Base-by-base conservation (phyloP, 2,329 filamentous ascomycete species). In the Trichoderma sp. region DNA sequence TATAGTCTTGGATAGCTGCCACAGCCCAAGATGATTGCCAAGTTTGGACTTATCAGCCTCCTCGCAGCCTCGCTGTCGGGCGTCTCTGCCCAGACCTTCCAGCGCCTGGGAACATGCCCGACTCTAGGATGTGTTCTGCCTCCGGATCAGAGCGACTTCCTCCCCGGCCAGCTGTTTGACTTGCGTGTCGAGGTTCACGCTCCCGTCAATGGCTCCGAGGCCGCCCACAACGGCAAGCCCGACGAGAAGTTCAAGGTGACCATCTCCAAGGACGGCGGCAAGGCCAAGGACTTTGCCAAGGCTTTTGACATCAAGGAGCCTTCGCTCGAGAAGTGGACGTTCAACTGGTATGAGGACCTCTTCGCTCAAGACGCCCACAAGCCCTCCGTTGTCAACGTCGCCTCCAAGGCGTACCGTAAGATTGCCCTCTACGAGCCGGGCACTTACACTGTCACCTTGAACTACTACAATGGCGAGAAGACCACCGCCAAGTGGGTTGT, bases 321-420 rank as follows among this genome's bases (percentile, higher is more conserved):
- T 24, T 84, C 90, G 82, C 85, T 97, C 18, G 94, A 97, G 87
- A 92, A 88, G 78, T 97, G 94, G 94, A 89, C 91, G 78, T 97
- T 97, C 82, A 88, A 88, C n/a, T 97, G 93, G 93, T 96, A 90
- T 81, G 94, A 96, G 86, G 93, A 97, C 80, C 89, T 95, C 31
- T 97, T 94, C 81, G 94, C 94, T 33, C 86, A 91, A 81, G 94
- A 95, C 79, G 91, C 91, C 4, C 85, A 90, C 24, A 91, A 88
- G 45, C 89, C 93, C 5, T 93, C 92, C 1, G 81, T 95, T 24
- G 94, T 97, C 84, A 94, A 95, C 77, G 94, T 97, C 69, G 92
- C 94, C 2, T 89, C 93, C 77, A 96, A 95, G 85, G 91, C 91
- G 35, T 97, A 95, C 86, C 90, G 94, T 77, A 90, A 91, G 77